These are phyloP conservation scores for Wallacemonas collosoma DNA, from an alignment of 208 protist species.

Conservation along the genomic window DNA sequence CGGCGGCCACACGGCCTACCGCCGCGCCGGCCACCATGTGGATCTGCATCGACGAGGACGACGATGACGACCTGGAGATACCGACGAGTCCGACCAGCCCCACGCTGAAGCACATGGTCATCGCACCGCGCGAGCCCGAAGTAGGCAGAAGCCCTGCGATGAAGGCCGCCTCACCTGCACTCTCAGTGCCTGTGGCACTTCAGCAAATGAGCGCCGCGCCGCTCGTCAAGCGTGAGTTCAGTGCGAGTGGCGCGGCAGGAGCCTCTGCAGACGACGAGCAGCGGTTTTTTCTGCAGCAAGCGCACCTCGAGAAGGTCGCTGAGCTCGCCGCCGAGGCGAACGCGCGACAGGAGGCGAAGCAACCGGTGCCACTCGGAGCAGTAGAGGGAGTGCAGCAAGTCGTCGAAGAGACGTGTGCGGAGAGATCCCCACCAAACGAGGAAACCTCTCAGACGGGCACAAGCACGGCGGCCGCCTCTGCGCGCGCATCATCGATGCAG, in stretches of 20 bases:
- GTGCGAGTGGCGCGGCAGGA: background rate
- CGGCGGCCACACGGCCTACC: conserved; percentile 54
- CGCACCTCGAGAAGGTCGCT: background rate
- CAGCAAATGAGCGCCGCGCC: background rate
- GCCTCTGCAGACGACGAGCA: conserved; percentile 1
- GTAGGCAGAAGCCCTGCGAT: background rate
- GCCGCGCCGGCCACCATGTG: conserved; percentile 67
- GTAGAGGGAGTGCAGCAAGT: background rate
- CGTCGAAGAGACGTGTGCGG: background rate
- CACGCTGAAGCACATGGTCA: conserved; percentile 18
- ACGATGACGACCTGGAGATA: conserved; percentile 41
- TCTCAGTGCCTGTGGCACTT: conserved; percentile 6
- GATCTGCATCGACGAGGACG: conserved; percentile 79
- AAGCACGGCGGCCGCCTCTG: background rate
- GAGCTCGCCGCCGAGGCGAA: background rate
- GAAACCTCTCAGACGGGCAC: background rate
- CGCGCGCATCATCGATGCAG: background rate
- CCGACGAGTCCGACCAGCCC: conserved; percentile 18
- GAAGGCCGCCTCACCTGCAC: background rate
- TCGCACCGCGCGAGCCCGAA: background rate
- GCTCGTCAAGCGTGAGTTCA: background rate
- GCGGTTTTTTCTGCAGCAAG: background rate
- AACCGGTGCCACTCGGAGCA: no score
- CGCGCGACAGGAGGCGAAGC: background rate
- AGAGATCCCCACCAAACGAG: background rate